Evolutionary conservation across 2,329 filamentous ascomycete genomes (phyloP).

Genomic region (Ophiostoma sp.): DNA sequence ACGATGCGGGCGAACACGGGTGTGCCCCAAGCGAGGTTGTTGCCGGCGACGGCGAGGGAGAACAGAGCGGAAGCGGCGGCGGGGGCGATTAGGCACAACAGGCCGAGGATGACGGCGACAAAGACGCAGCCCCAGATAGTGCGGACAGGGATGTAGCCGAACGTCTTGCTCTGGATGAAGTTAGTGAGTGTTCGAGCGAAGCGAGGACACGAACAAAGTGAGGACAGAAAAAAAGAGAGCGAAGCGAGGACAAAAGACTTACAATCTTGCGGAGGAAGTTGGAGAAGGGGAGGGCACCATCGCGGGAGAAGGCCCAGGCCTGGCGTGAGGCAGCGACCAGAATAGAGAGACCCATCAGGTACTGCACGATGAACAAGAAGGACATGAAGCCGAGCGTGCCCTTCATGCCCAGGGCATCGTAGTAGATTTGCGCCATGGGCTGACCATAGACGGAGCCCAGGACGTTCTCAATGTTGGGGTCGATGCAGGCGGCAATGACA

Average conservation of each 20-base stretch:
- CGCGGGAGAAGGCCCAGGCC: conserved; percentile 63
- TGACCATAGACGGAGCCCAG: conserved; percentile 55
- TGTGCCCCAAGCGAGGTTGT: conserved; percentile 60
- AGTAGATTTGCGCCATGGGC: conserved; percentile 58
- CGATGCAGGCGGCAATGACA: conserved; percentile 59
- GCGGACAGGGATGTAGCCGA: conserved; percentile 59
- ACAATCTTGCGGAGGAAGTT: conserved; percentile 55
- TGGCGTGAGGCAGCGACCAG: conserved; percentile 61
- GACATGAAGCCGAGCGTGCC: conserved; percentile 60
- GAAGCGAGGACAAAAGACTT: conserved; percentile 17
- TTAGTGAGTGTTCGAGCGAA: background rate
- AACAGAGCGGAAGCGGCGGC: conserved; percentile 61
- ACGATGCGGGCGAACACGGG: conserved; percentile 60
- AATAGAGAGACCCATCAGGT: conserved; percentile 61
- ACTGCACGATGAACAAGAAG: conserved; percentile 61
- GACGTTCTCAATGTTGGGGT: conserved; percentile 51
- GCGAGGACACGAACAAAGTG: background rate
- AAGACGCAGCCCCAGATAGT: conserved; percentile 56
- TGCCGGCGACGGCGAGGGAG: conserved; percentile 59
- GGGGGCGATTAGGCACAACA: conserved; percentile 58
- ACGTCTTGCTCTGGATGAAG: conserved; percentile 42
- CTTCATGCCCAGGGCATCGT: conserved; percentile 59
- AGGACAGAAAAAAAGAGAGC: background rate
- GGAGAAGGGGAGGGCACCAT: conserved; percentile 62
- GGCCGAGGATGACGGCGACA: conserved; percentile 53